A percentile compares a stretch with the other conserved stretches of the same genome.
Evolutionary conservation across 2,329 filamentous ascomycete genomes (phyloP).

Genomic region (Trichothecium roseum): DNA sequence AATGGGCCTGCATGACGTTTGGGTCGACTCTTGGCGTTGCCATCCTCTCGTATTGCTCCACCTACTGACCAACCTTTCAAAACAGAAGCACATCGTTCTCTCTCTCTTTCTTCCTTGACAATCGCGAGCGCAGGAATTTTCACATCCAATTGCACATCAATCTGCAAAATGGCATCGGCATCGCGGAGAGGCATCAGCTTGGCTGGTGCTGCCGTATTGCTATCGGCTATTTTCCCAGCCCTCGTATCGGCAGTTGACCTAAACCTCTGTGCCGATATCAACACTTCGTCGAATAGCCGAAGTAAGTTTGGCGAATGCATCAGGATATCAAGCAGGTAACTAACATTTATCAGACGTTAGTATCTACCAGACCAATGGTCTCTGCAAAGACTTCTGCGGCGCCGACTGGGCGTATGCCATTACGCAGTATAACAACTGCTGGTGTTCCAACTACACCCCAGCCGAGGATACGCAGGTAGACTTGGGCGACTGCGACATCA

Average conservation of each 20-base stretch:
- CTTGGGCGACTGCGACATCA: constrained; percentile 37
- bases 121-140: no score
- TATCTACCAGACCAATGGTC: constrained; percentile 58
- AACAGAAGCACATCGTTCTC: no score
- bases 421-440: constrained; percentile 55
- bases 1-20: no score
- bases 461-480: constrained; percentile 27
- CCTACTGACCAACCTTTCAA: no score
- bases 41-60: no score
- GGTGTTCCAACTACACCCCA: constrained; percentile 65
- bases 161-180: not conserved
- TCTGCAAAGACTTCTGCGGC: constrained; percentile 52
- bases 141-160: not conserved
- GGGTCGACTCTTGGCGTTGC: no score
- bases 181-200: not conserved
- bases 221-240: not conserved
- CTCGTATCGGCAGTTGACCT: not conserved
- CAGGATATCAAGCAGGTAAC: not conserved
- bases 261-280: constrained; percentile 24
- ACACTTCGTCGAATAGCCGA: constrained; percentile 17
- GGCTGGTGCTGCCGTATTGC: no score
- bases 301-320: constrained; percentile 17
- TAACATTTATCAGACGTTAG: constrained; percentile 32
- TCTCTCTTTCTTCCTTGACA: no score
- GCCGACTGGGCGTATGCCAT: constrained; percentile 55